Evolutionary conservation across 2,329 filamentous ascomycete species (phyloP), one percentile per base, ranked within the genome.

Genomic region (Huntiella abstrusa): DNA sequence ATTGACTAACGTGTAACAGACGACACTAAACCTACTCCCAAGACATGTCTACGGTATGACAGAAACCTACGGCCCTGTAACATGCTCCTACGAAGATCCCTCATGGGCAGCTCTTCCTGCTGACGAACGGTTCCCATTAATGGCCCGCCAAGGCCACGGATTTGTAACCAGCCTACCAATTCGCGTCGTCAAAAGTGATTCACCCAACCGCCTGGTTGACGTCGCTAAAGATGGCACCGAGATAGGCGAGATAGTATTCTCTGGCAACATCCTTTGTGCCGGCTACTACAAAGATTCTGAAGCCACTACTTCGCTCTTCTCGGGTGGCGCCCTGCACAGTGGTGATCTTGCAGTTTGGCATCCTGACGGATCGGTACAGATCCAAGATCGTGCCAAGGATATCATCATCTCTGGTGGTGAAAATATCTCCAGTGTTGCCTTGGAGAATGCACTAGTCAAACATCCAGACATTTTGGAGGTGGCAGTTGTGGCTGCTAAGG

Each of bases 351-450:
- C 91, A 1, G 87, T 96, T 1, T 87, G 83, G 82, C 84, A 95
- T 63, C 71, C 80, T 0, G 91, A 96, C 58, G 87, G 88, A 1
- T 81, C 83, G 49, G 79, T 86, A 39, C 85, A 96, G 65, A 94
- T 98, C 52, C 67, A 92, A 49, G 91, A 98, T 62, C 73, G 91
- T 15, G 83, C 85, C 11, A 98, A 98, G 66, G 91, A 98, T 58
- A 95, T 98, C 45, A 98, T 98, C 56, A 98, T 98, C 52, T 92
- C 83, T 45, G 83, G 88, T 41, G 91, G 91, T 48, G 91, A 98
- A 62, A 98, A 98, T 60, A 96, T 98, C 51, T 93, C 84, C 2
- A 92, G 83, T 0, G 81, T 98, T 1, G 86, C 91, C 0, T 71
- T 98, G 3, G 91, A 98, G 63, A 76, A 79, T 50, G 84, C 93